A percentile compares a stretch with the other conserved stretches of the same genome.
Evolutionary conservation across 805 yeast species (phyloP).

Genomic region (Priceomyces melissophilus): DNA sequence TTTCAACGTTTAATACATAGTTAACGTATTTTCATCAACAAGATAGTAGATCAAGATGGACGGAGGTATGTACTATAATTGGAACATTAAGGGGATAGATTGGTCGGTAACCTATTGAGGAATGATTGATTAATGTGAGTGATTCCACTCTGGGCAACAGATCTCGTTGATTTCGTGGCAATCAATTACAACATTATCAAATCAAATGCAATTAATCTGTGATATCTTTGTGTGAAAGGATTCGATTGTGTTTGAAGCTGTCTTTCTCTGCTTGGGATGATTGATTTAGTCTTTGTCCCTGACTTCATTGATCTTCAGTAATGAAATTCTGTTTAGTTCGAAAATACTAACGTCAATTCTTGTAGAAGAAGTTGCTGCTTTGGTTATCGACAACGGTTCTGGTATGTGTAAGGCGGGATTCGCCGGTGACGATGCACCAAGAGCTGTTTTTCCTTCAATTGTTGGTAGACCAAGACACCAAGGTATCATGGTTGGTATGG

Average conservation of each 20-base stretch:
- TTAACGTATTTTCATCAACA: constrained; percentile 5
- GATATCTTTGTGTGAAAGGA: no score
- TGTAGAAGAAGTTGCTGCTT: constrained; percentile 48
- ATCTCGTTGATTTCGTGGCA: background rate
- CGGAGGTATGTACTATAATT: constrained; percentile 48
- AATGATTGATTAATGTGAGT: background rate
- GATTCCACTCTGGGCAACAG: no score
- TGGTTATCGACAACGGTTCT: constrained; percentile 99
- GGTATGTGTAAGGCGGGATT: constrained; percentile 99
- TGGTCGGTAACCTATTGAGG: constrained; percentile 7
- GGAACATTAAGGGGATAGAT: background rate
- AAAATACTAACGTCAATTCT: constrained; percentile 17
- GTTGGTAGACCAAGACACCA: constrained; percentile 99
- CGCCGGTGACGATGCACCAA: constrained; percentile 99
- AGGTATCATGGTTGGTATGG: constrained; percentile 99
- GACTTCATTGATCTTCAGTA: no score
- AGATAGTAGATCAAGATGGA: constrained; percentile 43
- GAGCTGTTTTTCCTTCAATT: constrained; percentile 99
- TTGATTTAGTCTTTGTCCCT: no score
- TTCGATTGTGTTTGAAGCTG: no score
- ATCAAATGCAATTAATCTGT: no score
- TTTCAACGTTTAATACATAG: constrained; percentile 5
- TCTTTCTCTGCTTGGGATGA: no score
- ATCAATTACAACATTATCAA: constrained; percentile 1
- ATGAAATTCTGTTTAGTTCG: background rate